Conservation (phyloP, 345 rosid genomes). For the Fremontodendron californicum region DNA sequence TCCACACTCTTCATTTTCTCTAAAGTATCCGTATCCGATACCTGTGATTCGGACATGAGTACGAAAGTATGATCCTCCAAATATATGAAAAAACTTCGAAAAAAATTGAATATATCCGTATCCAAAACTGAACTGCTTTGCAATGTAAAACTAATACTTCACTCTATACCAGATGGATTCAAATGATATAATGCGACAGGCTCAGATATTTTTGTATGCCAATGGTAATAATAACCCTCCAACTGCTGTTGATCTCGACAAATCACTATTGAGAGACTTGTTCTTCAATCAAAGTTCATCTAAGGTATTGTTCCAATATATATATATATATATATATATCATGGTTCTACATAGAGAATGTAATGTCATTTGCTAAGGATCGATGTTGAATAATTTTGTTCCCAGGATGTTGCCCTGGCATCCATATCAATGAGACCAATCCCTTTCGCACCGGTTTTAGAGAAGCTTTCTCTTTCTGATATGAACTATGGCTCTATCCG, state of each 20-base stretch:
- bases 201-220: slow-evolving; percentile 68
- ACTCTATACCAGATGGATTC: neutral
- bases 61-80: too few relatives aligned
- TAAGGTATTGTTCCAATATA: slow-evolving; percentile 55
- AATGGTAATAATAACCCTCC: slow-evolving; percentile 74
- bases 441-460: slow-evolving; percentile 84
- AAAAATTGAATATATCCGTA: too few relatives aligned
- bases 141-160: neutral
- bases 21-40: too few relatives aligned
- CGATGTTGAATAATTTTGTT: neutral
- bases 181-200: slow-evolving; percentile 41
- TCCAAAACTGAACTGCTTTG: neutral
- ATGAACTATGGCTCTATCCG: slow-evolving; percentile 48
- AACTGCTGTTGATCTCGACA: slow-evolving; percentile 84
- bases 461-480: slow-evolving; percentile 55
- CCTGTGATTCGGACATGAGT: too few relatives aligned
- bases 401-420: slow-evolving; percentile 86
- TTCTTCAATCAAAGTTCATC: slow-evolving; percentile 79
- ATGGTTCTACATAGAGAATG: too few relatives aligned
- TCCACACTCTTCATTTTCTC: too few relatives aligned
- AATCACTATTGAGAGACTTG: slow-evolving; percentile 62
- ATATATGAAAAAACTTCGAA: too few relatives aligned
- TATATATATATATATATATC: too few relatives aligned
- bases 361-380: neutral
- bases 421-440: slow-evolving; percentile 85